Conservation (phyloP, 2,329 filamentous ascomycete genomes). For the Fusarium acutatum region DNA sequence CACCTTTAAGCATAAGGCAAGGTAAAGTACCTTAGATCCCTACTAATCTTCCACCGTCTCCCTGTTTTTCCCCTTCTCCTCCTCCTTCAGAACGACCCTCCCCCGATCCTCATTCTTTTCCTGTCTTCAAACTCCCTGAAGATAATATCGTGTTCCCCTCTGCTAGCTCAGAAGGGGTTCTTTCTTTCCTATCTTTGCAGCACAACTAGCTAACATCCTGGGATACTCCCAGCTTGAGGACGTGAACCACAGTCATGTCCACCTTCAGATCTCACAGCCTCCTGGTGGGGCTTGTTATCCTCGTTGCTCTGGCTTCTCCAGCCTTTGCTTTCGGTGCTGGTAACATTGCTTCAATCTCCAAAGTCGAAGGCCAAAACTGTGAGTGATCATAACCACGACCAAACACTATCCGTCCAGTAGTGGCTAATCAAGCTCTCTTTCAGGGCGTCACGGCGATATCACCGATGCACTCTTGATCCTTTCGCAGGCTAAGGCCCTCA, state of each 20-base stretch:
- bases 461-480: slow-evolving; percentile 87
- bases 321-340: slow-evolving; percentile 85
- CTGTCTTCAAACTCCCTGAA: background rate
- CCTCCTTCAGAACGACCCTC: background rate
- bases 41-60: slow-evolving; percentile 21
- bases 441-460: slow-evolving; percentile 88
- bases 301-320: slow-evolving; percentile 74
- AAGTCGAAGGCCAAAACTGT: slow-evolving; percentile 86
- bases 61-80: slow-evolving; percentile 16
- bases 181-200: slow-evolving; percentile 6
- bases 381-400: slow-evolving; percentile 40
- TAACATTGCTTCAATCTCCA: slow-evolving; percentile 84
- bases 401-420: background rate
- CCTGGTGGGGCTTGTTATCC: slow-evolving; percentile 64
- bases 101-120: background rate
- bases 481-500: slow-evolving; percentile 61
- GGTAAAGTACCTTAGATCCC: background rate
- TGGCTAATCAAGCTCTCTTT: slow-evolving; percentile 12
- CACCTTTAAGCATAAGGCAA: slow-evolving; percentile 7
- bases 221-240: slow-evolving; percentile 31
- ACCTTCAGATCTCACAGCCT: slow-evolving; percentile 58
- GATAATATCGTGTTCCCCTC: slow-evolving; percentile 9
- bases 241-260: slow-evolving; percentile 53
- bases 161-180: slow-evolving; percentile 34
- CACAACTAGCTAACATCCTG: slow-evolving; percentile 9